Percentiles rank a stretch among this genome's conserved stretches.
These are phyloP conservation scores for Neoboletus magnificus DNA, from an alignment of 768 basidiomycete species.

Conservation along the genomic window DNA sequence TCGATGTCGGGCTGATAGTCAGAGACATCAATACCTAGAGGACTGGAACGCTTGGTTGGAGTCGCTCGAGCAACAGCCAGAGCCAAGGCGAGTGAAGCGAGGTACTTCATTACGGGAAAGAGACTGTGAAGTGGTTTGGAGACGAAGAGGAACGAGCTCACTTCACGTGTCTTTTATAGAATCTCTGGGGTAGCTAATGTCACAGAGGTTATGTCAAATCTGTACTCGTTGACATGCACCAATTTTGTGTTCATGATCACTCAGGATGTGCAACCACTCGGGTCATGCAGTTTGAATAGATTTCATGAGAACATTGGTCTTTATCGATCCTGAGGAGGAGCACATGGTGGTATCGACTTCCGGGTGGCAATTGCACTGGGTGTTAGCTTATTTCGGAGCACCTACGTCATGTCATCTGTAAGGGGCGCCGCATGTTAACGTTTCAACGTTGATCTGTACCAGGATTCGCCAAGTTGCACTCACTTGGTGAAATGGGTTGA, in stretches of 20 bases:
- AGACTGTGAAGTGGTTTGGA: not conserved
- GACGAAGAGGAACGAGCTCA: not conserved
- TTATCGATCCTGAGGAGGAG: not conserved
- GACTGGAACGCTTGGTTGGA: conserved; percentile 33
- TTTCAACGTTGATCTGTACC: not conserved
- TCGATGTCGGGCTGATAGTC: conserved; percentile 45
- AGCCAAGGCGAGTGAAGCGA: conserved; percentile 15
- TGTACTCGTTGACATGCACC: not conserved
- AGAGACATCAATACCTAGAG: conserved; percentile 57
- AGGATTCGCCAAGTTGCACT: not conserved
- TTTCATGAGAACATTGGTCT: conserved; percentile 1
- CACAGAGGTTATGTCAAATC: not conserved
- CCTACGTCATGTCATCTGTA: not conserved
- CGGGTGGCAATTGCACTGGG: too few relatives aligned
- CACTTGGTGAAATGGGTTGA: not conserved
- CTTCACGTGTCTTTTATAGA: conserved; percentile 11
- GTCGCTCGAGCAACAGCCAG: conserved; percentile 13
- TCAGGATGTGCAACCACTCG: conserved; percentile 10
- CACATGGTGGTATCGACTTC: not conserved
- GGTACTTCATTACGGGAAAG: conserved; percentile 17
- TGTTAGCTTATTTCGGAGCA: not conserved
- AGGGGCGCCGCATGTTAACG: not conserved
- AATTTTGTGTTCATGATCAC: conserved; percentile 5
- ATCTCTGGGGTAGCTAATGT: not conserved
- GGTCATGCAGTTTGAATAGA: conserved; percentile 1